These are phyloP conservation scores for Domatiomyces globalis DNA, from an alignment of 2,329 filamentous ascomycete genomes.

Conservation along the genomic window DNA sequence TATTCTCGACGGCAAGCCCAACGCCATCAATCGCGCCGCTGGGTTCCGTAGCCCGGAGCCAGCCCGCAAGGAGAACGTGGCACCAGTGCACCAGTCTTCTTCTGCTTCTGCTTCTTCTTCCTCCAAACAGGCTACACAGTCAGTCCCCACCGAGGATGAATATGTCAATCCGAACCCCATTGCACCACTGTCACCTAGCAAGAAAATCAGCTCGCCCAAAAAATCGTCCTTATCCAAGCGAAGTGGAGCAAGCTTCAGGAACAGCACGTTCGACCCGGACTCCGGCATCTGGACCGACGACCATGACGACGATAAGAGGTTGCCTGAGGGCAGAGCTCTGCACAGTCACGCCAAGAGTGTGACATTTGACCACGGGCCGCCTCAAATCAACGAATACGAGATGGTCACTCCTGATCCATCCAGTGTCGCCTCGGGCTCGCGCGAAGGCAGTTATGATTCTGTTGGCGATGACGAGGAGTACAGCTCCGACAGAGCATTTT, in stretches of 20 bases:
- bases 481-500: constrained; percentile 44
- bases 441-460: constrained; percentile 85
- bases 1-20: constrained; percentile 53
- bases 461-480: constrained; percentile 60
- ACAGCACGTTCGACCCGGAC: constrained; percentile 48
- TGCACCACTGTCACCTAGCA: constrained; percentile 44
- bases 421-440: constrained; percentile 73
- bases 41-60: constrained; percentile 17
- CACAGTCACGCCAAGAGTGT: constrained; percentile 90
- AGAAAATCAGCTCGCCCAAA: constrained; percentile 60
- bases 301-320: constrained; percentile 46
- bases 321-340: constrained; percentile 50
- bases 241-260: constrained; percentile 32
- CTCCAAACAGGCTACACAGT: constrained; percentile 32
- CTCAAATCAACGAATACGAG: constrained; percentile 94
- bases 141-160: constrained; percentile 15
- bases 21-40: constrained; percentile 12
- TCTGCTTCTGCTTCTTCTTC: constrained; percentile 17
- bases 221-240: constrained; percentile 77
- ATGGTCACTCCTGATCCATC: constrained; percentile 96
- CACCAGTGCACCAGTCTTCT: constrained; percentile 1
- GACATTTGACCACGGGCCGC: constrained; percentile 86
- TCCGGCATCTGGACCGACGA: constrained; percentile 54
- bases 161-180: constrained; percentile 4
- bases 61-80: constrained; percentile 38